A percentile compares a stretch with the other conserved stretches of the same genome.
Evolutionary conservation across 106 monocot species (phyloP).

Genomic region (Vanilla planifolia): DNA sequence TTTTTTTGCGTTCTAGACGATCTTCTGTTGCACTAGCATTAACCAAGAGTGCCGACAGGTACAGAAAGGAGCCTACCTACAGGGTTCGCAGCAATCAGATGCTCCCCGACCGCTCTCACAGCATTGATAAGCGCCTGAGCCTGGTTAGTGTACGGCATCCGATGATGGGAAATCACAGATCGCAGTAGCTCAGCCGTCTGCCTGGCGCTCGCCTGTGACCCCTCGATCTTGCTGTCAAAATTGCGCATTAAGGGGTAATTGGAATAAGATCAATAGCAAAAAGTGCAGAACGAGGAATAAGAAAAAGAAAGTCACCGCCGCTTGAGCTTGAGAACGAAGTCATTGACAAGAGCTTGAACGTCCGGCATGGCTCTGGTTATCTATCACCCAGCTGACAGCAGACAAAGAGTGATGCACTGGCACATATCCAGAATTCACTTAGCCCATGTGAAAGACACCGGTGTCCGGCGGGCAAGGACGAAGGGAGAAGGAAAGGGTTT

Average conservation of each 20-base stretch:
- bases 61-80: slow-evolving; percentile 40
- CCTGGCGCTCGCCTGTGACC: slow-evolving; percentile 80
- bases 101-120: slow-evolving; percentile 62
- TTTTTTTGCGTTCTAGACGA: too few relatives aligned
- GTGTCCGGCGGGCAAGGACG: too few relatives aligned
- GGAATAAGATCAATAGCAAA: background rate
- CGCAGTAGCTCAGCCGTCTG: slow-evolving; percentile 93
- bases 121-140: slow-evolving; percentile 59
- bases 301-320: slow-evolving; percentile 24
- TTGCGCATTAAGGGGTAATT: background rate
- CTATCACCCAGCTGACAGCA: background rate
- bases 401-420: too few relatives aligned
- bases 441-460: too few relatives aligned
- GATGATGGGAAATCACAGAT: slow-evolving; percentile 75
- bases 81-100: slow-evolving; percentile 85
- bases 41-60: background rate
- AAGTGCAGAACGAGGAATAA: background rate
- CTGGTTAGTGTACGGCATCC: slow-evolving; percentile 67
- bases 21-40: background rate
- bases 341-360: slow-evolving; percentile 64
- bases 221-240: slow-evolving; percentile 74
- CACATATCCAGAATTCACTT: too few relatives aligned
- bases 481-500: too few relatives aligned
- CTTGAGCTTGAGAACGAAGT: slow-evolving; percentile 85
- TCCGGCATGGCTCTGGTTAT: slow-evolving; percentile 66